These are phyloP conservation scores for Ophiostoma triangulosporum DNA, from an alignment of 2,329 filamentous ascomycete genomes.

Conservation along the genomic window DNA sequence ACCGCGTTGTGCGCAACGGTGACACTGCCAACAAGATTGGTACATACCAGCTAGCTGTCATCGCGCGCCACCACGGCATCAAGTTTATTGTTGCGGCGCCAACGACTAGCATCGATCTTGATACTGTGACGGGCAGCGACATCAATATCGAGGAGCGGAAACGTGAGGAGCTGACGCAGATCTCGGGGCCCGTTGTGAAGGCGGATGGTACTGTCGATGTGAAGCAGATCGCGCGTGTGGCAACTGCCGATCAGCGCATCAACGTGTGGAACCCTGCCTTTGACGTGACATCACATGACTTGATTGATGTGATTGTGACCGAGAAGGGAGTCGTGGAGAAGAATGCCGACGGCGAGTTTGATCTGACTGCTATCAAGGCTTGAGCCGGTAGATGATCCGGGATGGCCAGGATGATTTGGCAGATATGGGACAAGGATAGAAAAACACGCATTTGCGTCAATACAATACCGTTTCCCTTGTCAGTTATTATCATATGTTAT, in stretches of 20 bases:
- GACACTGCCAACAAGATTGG: slow-evolving; percentile 99
- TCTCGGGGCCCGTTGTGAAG: slow-evolving; percentile 61
- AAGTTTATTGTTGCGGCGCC: slow-evolving; percentile 94
- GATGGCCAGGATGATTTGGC: background rate
- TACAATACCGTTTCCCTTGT: too few relatives aligned
- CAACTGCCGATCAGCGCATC: slow-evolving; percentile 66
- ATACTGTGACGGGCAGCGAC: slow-evolving; percentile 59
- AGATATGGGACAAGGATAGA: too few relatives aligned
- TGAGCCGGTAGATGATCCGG: background rate
- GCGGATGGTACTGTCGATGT: slow-evolving; percentile 51
- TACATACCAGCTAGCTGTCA: slow-evolving; percentile 83
- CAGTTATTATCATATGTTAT: too few relatives aligned
- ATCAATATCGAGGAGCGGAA: slow-evolving; percentile 89
- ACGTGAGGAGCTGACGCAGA: slow-evolving; percentile 66
- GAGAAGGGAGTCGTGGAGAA: slow-evolving; percentile 82
- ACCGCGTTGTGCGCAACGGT: slow-evolving; percentile 88
- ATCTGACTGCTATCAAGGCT: slow-evolving; percentile 26
- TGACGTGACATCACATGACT: slow-evolving; percentile 75
- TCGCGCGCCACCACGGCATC: slow-evolving; percentile 74
- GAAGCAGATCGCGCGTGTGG: slow-evolving; percentile 53
- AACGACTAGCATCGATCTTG: slow-evolving; percentile 82
- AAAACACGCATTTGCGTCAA: too few relatives aligned
- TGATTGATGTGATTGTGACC: slow-evolving; percentile 91
- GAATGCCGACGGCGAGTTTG: slow-evolving; percentile 54
- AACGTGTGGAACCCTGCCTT: slow-evolving; percentile 95